phyloP scores from a whole-genome alignment of 2,329 filamentous ascomycete genomes.

The Verticillium nonalfalfae region DNA sequence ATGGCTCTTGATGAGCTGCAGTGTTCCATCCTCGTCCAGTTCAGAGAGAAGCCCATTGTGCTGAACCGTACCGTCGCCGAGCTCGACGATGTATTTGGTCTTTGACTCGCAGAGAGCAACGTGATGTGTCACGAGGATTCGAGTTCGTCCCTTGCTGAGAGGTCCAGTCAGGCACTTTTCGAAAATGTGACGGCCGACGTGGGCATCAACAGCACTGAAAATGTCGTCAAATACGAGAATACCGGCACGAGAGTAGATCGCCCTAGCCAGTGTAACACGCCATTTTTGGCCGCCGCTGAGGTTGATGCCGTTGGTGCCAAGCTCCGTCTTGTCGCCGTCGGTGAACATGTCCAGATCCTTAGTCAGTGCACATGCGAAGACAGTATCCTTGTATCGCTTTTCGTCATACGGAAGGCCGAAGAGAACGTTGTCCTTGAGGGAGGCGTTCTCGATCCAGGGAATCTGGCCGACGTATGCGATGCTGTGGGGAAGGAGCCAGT shows the following conservation, averaged over 20 bases:
- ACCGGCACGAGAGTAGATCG: constrained; percentile 71
- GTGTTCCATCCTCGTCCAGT: constrained; percentile 48
- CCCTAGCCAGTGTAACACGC: constrained; percentile 73
- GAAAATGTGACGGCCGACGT: constrained; percentile 73
- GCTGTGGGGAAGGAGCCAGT: constrained; percentile 65
- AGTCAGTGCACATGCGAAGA: constrained; percentile 65
- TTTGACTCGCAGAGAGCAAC: constrained; percentile 63
- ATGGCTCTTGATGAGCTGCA: constrained; percentile 51
- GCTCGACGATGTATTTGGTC: constrained; percentile 68
- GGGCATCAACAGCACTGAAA: constrained; percentile 76
- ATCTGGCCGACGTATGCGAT: constrained; percentile 74
- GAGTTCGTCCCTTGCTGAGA: constrained; percentile 61
- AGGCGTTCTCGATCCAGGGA: constrained; percentile 81
- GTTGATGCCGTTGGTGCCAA: constrained; percentile 80
- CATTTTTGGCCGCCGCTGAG: constrained; percentile 79
- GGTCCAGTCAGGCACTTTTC: constrained; percentile 69
- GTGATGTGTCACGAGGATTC: constrained; percentile 77
- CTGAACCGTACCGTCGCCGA: constrained; percentile 61
- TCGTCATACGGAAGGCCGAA: constrained; percentile 68
- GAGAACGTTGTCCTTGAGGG: constrained; percentile 70
- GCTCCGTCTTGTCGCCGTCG: constrained; percentile 73
- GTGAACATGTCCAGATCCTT: constrained; percentile 72
- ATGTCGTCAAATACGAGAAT: constrained; percentile 78
- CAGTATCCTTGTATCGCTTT: constrained; percentile 62
- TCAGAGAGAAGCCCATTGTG: constrained; percentile 60